Evolutionary conservation across 202 grass and related monocot genomes (phyloP).

Genomic region (Brachypodium distachyon): DNA sequence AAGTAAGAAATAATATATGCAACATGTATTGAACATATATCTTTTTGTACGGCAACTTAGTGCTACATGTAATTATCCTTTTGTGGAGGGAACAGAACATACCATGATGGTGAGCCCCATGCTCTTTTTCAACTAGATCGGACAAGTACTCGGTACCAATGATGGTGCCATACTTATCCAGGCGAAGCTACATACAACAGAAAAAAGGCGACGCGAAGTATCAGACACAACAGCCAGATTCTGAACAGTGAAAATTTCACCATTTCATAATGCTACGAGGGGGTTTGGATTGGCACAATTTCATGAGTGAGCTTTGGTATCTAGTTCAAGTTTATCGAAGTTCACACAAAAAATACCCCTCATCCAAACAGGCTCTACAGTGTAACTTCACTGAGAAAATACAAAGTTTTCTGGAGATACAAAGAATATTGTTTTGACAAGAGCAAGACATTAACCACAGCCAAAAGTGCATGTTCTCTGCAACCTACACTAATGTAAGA

Average conservation of each 20-base stretch:
- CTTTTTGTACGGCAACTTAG: neutral
- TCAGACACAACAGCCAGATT: neutral
- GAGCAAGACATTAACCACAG: slow-evolving; percentile 7
- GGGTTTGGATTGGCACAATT: no score
- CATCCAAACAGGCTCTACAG: no score
- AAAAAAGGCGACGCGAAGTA: slow-evolving; percentile 7
- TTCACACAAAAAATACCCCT: no score
- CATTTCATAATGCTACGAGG: no score
- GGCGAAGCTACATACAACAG: slow-evolving; percentile 58
- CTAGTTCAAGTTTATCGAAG: no score
- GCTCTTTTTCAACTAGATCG: slow-evolving; percentile 93
- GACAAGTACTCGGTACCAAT: slow-evolving; percentile 89
- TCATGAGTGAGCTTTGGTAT: no score
- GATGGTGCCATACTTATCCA: slow-evolving; percentile 62
- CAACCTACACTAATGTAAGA: slow-evolving; percentile 4
- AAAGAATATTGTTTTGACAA: neutral
- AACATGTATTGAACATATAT: neutral
- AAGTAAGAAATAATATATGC: neutral
- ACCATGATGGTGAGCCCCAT: slow-evolving; percentile 72
- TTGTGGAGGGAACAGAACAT: slow-evolving; percentile 9
- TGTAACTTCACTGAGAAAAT: neutral
- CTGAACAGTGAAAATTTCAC: neutral
- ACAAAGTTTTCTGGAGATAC: neutral
- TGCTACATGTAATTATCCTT: neutral
- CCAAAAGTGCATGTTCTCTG: neutral